Base-by-base conservation (phyloP, 169 alveolate genomes). In the Plasmodium malariae region DNA sequence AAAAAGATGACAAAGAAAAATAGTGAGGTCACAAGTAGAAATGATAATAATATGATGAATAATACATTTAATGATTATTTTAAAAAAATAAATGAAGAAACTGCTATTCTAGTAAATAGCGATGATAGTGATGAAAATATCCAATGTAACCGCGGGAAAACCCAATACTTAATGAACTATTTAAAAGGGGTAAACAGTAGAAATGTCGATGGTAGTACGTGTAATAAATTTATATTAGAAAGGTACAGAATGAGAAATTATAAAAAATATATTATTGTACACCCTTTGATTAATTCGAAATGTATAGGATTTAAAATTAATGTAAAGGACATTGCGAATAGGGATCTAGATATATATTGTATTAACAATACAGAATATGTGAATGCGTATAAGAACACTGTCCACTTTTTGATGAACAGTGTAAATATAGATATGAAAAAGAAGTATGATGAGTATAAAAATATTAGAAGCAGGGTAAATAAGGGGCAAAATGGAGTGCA, bases 81-180 rank as follows among this genome's bases (percentile, higher is more conserved):
- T 57, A 37, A 48, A 24, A 70, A 70, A 55, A n/a, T 86, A 69
- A 86, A 86, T 54, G 51, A 70, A 28, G 87, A 86, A 57, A 36
- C 55, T 6, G 92, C 85, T 19, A 71, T 86, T 36, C 59, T 86
- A 17, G 87, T 62, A 6, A 59, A 70, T 36, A 86, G 92, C 62
- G 92, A 86, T 86, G 87, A 71, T 62, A 69, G 87, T 71, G 92
- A 86, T 69, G 87, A 86, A n/a, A 65, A 86, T 57, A 12, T 86
- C 11, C 28, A 69, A 49, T 36, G 40, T 55, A 70, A 40, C 24
- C 28, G 26, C 43, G 92, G 69, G 43, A 86, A 86, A 63, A 49
- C 60, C 36, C 69, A 68, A 57, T 11, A 69, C 11, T 36, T 86
- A 30, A 28, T 86, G 57, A 86, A 86, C 28, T 71, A 69, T 60